Percentiles rank a stretch among this genome's conserved stretches.
These are phyloP conservation scores for Camillea tinctor DNA, from an alignment of 2,329 filamentous ascomycete species.

Conservation along the genomic window DNA sequence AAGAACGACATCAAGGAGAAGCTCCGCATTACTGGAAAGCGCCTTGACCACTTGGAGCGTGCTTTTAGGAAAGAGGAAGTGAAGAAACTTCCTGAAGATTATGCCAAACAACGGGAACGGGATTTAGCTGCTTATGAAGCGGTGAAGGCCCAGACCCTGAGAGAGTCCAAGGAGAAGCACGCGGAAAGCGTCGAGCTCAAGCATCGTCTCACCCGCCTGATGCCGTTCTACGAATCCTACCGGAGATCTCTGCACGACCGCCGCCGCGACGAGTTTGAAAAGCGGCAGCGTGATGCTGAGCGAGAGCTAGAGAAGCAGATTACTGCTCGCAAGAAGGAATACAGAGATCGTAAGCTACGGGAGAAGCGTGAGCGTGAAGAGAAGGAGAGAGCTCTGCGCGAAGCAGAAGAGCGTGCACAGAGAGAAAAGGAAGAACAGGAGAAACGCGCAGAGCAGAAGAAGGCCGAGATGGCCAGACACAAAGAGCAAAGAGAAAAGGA, in stretches of 20 bases:
- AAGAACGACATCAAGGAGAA: constrained; percentile 95
- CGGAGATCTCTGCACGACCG: constrained; percentile 78
- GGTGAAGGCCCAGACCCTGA: constrained; percentile 73
- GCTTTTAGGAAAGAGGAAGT: constrained; percentile 93
- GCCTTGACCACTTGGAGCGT: constrained; percentile 94
- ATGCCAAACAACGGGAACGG: constrained; percentile 74
- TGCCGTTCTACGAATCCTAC: constrained; percentile 83
- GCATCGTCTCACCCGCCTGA: constrained; percentile 82
- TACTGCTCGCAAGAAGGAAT: constrained; percentile 80
- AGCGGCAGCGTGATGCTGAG: constrained; percentile 86
- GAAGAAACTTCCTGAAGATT: constrained; percentile 87
- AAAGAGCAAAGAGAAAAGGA: constrained; percentile 66
- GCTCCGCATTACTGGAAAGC: constrained; percentile 87
- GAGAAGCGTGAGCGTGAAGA: constrained; percentile 86
- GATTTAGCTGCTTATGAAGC: constrained; percentile 81
- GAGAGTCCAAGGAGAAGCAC: constrained; percentile 83
- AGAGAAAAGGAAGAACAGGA: constrained; percentile 85
- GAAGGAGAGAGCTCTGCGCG: constrained; percentile 71
- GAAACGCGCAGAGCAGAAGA: constrained; percentile 75
- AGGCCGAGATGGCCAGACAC: constrained; percentile 64
- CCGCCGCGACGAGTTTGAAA: constrained; percentile 93
- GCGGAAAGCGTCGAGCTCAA: constrained; percentile 90
- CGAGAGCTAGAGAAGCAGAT: constrained; percentile 92
- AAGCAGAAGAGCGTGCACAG: constrained; percentile 80
- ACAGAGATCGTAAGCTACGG: constrained; percentile 75